Conservation (phyloP, 2,329 filamentous ascomycete genomes). For the Akanthomyces uredinophilus region DNA sequence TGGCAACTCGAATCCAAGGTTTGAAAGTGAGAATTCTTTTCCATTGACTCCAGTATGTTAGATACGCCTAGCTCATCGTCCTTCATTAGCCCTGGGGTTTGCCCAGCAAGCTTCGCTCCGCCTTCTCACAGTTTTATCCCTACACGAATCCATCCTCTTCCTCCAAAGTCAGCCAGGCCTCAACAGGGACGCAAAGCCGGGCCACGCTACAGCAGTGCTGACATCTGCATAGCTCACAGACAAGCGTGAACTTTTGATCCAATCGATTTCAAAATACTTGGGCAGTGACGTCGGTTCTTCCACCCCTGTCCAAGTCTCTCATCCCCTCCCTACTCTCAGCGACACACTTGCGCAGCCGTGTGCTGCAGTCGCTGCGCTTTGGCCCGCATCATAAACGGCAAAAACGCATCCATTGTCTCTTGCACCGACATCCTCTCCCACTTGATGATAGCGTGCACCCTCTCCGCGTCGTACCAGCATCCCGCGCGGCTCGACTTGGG, state of each 20-base stretch:
- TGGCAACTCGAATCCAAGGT: neutral
- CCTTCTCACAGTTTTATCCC: no score
- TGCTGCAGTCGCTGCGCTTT: conserved; percentile 10
- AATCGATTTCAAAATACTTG: neutral
- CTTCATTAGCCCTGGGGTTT: no score
- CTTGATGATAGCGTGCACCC: conserved; percentile 7
- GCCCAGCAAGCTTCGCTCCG: no score
- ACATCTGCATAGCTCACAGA: neutral
- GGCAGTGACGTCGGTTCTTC: neutral
- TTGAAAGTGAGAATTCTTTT: neutral
- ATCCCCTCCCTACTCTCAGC: neutral
- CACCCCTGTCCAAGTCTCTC: no score
- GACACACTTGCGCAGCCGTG: neutral
- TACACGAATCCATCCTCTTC: no score
- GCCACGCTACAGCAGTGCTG: no score
- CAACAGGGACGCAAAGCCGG: no score
- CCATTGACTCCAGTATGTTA: neutral
- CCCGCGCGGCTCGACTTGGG: conserved; percentile 8
- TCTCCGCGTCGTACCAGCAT: conserved; percentile 15
- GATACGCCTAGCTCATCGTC: no score
- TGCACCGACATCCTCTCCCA: conserved; percentile 6
- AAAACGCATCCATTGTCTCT: conserved; percentile 13
- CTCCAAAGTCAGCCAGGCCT: no score
- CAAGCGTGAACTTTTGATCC: neutral
- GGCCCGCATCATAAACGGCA: conserved; percentile 14